Base-by-base conservation (phyloP, 1,139 yeast genomes). In the Nakaseomyces sp. region DNA sequence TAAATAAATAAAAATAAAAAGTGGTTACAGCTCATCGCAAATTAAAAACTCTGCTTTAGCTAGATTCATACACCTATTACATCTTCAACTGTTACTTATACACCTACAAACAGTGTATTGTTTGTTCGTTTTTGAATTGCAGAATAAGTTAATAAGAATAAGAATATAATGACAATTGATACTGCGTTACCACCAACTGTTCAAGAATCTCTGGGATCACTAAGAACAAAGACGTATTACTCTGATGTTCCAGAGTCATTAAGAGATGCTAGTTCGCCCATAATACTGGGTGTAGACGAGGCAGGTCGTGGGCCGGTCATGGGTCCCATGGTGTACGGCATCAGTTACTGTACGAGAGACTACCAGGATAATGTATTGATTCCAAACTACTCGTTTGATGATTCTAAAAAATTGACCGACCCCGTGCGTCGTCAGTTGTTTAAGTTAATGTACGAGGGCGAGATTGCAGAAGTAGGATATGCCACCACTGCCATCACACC, bases 251-350 rank as follows among this genome's bases (percentile, higher is more conserved):
- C 74, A 1, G 38, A 44, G 5, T 38, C 44, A 5, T 48, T 65
- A 9, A 31, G 40, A 5, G 45, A 45, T 3, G 48, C 55, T 32
- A 50, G 49, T 3, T 31, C 51, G 5, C 53, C 59, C 1, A 48
- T 55, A 3, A 76, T 87, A 1, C 64, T 91, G 12, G 98, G 98
- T 3, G 95, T 91, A 1, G 98, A 91, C 61, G 99, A 91, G 62
- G 98, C 99, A 0, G 98, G 99, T 0, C 73, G 99, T 51, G 99
- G 99, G 0, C 98, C 99, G 0, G 96, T 93, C 0, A 59, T 91
- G 43, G 94, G 98, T 0, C 95, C 97, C 0, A 93, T 91, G 98
- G 98, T 93, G 1, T 91, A 91, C 57, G 95, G 95, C 1, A 70
- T 87, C 2, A 79, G 94, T 3, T 91, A 87, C 59, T 81, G 95